Percentiles rank a stretch among this genome's conserved stretches.
These are phyloP conservation scores for Citrus sp. DNA, from an alignment of 345 rosid species.

Conservation along the genomic window DNA sequence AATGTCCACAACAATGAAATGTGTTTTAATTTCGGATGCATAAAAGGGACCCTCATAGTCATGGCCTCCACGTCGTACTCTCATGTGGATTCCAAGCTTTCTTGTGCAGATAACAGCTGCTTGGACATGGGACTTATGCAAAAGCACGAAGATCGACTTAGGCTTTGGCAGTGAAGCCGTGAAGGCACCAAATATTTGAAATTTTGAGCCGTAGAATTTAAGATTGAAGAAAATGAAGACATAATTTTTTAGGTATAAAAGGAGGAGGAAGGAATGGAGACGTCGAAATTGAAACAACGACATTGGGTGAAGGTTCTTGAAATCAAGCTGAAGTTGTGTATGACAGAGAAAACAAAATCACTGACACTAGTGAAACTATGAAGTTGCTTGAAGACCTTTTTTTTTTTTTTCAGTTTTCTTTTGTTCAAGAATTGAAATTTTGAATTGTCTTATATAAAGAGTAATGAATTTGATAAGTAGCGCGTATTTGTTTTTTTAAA, in stretches of 20 bases:
- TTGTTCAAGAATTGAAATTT: background rate
- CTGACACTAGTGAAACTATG: conserved; percentile 7
- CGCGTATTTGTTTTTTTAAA: too few species aligned
- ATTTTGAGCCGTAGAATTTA: background rate
- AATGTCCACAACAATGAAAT: background rate
- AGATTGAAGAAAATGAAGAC: background rate
- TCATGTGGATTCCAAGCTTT: background rate
- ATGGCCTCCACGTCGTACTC: conserved; percentile 2
- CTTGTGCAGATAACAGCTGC: background rate
- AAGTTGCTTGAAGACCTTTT: conserved; percentile 18
- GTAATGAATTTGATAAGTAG: background rate
- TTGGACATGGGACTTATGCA: background rate
- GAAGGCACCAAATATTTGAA: background rate
- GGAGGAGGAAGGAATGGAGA: background rate
- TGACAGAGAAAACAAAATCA: conserved; percentile 12
- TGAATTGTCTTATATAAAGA: background rate
- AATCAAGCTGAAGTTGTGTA: conserved; percentile 3
- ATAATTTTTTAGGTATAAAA: background rate
- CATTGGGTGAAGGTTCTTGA: conserved; percentile 44
- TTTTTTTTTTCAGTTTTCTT: conserved; percentile 11
- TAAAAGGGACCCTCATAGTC: background rate
- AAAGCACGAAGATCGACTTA: background rate
- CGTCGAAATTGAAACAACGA: conserved; percentile 17
- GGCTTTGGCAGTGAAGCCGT: background rate
- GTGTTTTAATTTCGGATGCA: background rate